Evolutionary conservation across 257 asterid genomes (phyloP), one percentile per base, ranked within the genome.

Genomic region (Haberlea rhodopensis): DNA sequence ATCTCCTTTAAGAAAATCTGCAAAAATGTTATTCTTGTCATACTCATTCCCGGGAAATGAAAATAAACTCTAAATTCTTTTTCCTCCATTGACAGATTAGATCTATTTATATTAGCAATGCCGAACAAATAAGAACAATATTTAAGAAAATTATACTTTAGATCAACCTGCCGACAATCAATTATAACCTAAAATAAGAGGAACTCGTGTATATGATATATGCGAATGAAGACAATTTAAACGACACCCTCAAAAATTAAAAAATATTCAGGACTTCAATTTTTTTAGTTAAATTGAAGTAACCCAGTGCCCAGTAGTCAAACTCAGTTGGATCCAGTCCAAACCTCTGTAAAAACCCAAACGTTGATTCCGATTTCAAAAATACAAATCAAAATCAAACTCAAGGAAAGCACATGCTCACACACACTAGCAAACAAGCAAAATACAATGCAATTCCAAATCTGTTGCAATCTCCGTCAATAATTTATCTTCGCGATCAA

Each of bases 51-150:
- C 65, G 23, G 57, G 20, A 67, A 61, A 58, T 58, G 31, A 13
- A 57, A 28, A 21, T 51, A 40, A 25, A 4, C 9, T 59, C 28
- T 27, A 40, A 23, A 53, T 69, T 53, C 25, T 40, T 43, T 43
- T 26, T 11, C 73, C 29, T 57, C 71, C 24, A 26, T 73, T 54
- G 46, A 67, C 67, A 79, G 78, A 76, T 79, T 87, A 71, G 81
- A 81, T 83, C 83, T 56, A 71, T 29, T 23, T 58, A 46, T 16
- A 26, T 21, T 52, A 66, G 54, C 66, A 69, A 34, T 48, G 45
- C 10, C 8, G 32, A 57, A 32, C 34, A 8, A 4, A 65, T 5
- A 40, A 46, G 43, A 16, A 52, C 24, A 49, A 43, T 23, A 23
- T 48, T 32, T 49, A 37, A 57, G 19, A 57, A 25, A 9, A 7